A percentile compares a stretch with the other conserved stretches of the same genome.
phyloP scores from a whole-genome alignment of 306 rosid species.

The Acacia confusa region DNA sequence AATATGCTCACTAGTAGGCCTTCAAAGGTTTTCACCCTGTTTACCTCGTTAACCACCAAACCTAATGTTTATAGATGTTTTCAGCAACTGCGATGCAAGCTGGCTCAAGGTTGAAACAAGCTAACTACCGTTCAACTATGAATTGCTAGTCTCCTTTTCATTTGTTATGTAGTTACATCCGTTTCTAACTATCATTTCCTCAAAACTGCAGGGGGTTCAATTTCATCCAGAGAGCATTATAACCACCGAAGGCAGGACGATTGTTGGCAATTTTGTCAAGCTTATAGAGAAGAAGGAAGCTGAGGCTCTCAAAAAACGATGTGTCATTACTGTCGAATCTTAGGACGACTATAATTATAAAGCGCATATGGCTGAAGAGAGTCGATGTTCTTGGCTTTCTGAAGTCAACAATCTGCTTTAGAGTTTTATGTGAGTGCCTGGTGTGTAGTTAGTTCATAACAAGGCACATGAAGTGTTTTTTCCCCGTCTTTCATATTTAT shows the following conservation, averaged over 20 bases:
- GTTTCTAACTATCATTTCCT: slow-evolving; percentile 12
- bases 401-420: background rate
- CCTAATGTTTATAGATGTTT: background rate
- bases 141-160: background rate
- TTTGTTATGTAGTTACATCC: background rate
- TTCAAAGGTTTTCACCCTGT: background rate
- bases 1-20: background rate
- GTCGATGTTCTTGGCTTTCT: background rate
- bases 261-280: slow-evolving; percentile 68
- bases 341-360: background rate
- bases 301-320: slow-evolving; percentile 13
- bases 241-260: slow-evolving; percentile 68
- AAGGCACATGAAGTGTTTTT: too few species aligned
- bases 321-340: background rate
- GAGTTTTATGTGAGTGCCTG: background rate
- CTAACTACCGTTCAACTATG: background rate
- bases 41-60: background rate
- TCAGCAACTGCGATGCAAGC: background rate
- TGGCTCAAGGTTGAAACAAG: background rate
- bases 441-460: background rate
- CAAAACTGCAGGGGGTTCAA: slow-evolving; percentile 82
- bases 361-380: background rate
- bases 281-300: slow-evolving; percentile 64
- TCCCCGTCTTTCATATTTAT: background rate
- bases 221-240: slow-evolving; percentile 98